phyloP scores from a whole-genome alignment of 75 land plant genomes.

The Ceratopteris richardii region DNA sequence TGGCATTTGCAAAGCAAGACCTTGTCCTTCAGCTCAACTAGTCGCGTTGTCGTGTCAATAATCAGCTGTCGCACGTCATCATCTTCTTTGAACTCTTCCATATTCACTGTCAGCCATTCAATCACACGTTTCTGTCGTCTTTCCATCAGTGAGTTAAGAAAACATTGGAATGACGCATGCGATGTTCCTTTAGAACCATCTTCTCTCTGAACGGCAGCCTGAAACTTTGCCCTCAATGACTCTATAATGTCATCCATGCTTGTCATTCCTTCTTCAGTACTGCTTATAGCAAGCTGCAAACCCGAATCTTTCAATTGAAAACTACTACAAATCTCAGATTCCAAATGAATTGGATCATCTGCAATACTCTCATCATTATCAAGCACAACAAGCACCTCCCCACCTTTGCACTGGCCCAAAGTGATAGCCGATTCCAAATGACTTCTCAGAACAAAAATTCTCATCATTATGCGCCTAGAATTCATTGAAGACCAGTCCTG shows the following conservation, averaged over 20 bases:
- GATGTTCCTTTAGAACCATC: slow-evolving; percentile 15
- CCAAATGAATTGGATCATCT: too few relatives aligned
- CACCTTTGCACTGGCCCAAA: slow-evolving; percentile 7
- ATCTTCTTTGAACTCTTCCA: slow-evolving; percentile 7
- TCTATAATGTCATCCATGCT: slow-evolving; percentile 13
- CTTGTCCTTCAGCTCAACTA: slow-evolving; percentile 16
- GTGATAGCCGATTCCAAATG: slow-evolving; percentile 8
- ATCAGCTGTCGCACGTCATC: slow-evolving; percentile 23
- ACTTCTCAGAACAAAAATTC: slow-evolving; percentile 12
- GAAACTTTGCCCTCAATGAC: slow-evolving; percentile 4
- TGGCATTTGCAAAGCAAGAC: slow-evolving; percentile 18
- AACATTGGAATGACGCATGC: slow-evolving; percentile 15
- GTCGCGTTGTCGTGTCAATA: slow-evolving; percentile 5
- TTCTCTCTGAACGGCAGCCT: slow-evolving; percentile 10
- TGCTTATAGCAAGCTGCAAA: slow-evolving; percentile 1
- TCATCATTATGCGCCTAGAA: slow-evolving; percentile 15
- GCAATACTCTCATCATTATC: too few relatives aligned
- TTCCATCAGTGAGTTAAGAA: slow-evolving; percentile 12
- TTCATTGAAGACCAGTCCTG: slow-evolving; percentile 34
- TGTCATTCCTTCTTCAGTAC: slow-evolving; percentile 7
- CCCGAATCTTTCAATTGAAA: too few relatives aligned
- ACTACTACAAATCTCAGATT: too few relatives aligned
- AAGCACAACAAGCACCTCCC: slow-evolving; percentile 6
- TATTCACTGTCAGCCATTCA: slow-evolving; percentile 17
- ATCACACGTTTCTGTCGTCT: slow-evolving; percentile 9